Base-by-base conservation (phyloP, 2,329 filamentous ascomycete genomes). In the Trichoderma lentiforme region DNA sequence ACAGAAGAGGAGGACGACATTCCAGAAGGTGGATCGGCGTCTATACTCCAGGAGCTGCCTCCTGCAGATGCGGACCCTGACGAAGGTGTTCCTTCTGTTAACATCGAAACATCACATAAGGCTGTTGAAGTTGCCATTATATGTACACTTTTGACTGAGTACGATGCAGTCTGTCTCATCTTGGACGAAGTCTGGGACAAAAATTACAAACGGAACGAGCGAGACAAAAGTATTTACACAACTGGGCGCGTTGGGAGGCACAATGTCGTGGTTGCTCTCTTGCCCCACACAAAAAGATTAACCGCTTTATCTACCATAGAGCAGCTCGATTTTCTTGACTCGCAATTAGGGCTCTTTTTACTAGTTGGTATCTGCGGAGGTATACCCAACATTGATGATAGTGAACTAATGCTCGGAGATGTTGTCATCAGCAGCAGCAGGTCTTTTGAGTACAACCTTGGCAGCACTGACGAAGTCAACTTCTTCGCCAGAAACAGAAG, bases 1-100 rank as follows among this genome's bases (percentile, higher is more conserved):
- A 97, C 93, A 76, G 93, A 95, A 74, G 93, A 95, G 21, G 93
- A 94, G 43, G 84, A 84, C 57, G 84, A 86, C 32, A 86, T 87
- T 15, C 84, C 84, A 0, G 79, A 84, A 2, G 86, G 86, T 3
- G 86, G 84, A 26, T 88, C 86, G 9, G 86, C 85, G 12, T 86
- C 87, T 67, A 88, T 91, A 86, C 90, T 88, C 6, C 88, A 90
- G 74, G 88, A 91, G 74, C 82, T 91, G 26, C 85, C 84, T 57
- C 84, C 85, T 9, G 83, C 82, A 24, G 87, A 89, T 66, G 82
- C 85, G 4, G 39, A n/a, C 15, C 39, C 18, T n/a, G 7, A 43
- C 6, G 6, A 18, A 39, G 0, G 2, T 5, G 14, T 39, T 39
- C 18, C 39, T 47, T n/a, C 18, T 47, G 7, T 6, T 39, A 18